Base-by-base conservation (phyloP, 2,329 filamentous ascomycete genomes). In the Ascosphaera pollenicola region DNA sequence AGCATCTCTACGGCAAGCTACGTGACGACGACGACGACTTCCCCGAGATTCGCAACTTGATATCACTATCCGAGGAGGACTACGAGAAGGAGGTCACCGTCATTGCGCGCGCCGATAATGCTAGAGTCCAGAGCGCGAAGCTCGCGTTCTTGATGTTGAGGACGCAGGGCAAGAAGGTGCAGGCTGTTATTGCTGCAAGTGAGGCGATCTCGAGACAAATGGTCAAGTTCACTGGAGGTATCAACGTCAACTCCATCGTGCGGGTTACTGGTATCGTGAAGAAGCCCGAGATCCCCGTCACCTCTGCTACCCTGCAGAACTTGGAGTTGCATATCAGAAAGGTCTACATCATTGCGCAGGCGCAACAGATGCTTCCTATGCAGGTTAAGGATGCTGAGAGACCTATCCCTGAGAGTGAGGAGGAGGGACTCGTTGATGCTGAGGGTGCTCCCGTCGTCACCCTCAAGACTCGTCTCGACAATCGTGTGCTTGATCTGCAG, bases 401-500 rank as follows among this genome's bases (percentile, higher is more conserved):
- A 40, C 61, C 61, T 10, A 58, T 58, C 5, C 61, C 59, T 24
- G 59, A 61, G 46, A 54, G 48, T 24, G 52, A 48, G 8, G 62
- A 66, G 42, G 62, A 66, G 43, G 59, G 61, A 38, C 49, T 64
- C 43, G 60, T 65, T 40, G 68, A 69, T 42, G 62, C 65, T 8
- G 62, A 64, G 21, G 64, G 62, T 32, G 54, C 64, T 38, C 81
- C 85, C 1, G 69, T 79, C 39, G 85, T 91, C 21, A 78, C 73
- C 43, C 73, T 95, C 56, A 73, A 75, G 52, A 91, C 83, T 1
- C 75, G 87, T 48, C 70, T 94, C 38, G 79, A 92, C 65, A 93
- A 95, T 68, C 75, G 81, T 43, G 81, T 81, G 39, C 79, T 98
- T 63, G 85, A 94, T 62, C 79, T 94, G 54, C 77, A 89, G 41